Conservation (phyloP, 2,329 filamentous ascomycete species). For the Sporothrix humicola region DNA sequence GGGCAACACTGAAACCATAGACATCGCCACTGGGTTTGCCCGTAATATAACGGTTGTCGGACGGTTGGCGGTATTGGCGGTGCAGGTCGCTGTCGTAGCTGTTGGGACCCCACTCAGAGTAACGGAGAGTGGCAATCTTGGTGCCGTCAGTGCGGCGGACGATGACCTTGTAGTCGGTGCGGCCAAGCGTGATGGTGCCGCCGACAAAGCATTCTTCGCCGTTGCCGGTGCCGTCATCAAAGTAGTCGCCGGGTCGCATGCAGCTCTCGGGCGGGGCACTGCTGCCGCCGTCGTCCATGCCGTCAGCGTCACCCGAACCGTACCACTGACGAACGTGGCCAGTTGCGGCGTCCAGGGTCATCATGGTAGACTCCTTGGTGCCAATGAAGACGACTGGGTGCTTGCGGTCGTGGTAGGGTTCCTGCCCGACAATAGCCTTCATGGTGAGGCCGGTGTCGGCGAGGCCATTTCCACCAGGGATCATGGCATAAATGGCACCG, state of each 20-base stretch:
- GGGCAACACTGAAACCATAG: conserved; percentile 75
- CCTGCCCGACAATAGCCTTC: conserved; percentile 85
- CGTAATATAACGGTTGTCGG: conserved; percentile 89
- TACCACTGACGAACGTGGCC: conserved; percentile 85
- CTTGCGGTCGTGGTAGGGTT: conserved; percentile 74
- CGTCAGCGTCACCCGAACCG: conserved; percentile 65
- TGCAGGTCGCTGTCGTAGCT: conserved; percentile 87
- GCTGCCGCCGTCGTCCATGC: conserved; percentile 63
- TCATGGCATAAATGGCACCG: conserved; percentile 85
- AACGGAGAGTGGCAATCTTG: conserved; percentile 85
- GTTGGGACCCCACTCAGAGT: conserved; percentile 94
- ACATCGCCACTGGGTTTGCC: conserved; percentile 84
- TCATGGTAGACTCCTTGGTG: conserved; percentile 86
- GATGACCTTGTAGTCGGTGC: conserved; percentile 86
- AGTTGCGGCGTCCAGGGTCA: conserved; percentile 85
- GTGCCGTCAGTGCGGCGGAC: conserved; percentile 78
- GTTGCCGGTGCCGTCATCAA: conserved; percentile 62
- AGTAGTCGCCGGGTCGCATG: conserved; percentile 66
- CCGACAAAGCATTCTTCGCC: conserved; percentile 78
- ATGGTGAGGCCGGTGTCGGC: conserved; percentile 74
- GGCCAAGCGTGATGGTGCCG: conserved; percentile 80
- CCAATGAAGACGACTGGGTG: conserved; percentile 87
- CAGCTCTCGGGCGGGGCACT: conserved; percentile 72
- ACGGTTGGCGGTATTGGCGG: conserved; percentile 77
- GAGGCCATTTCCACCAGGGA: conserved; percentile 67